Evolutionary conservation across 2,329 filamentous ascomycete genomes (phyloP).

Genomic region (Penicillium nordicum): DNA sequence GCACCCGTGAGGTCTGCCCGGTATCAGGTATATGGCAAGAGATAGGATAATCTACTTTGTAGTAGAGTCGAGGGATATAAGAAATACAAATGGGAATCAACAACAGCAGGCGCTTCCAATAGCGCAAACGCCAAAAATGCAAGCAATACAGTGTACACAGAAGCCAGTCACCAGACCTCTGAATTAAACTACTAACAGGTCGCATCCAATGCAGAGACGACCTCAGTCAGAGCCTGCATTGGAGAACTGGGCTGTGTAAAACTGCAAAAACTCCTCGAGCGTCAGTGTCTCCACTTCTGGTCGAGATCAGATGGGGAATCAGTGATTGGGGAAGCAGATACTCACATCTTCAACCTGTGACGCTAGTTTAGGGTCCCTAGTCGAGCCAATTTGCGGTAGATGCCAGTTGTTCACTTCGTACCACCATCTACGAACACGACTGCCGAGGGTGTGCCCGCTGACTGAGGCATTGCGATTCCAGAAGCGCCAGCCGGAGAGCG

Average conservation of each 20-base stretch:
- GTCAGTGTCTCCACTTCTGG: conserved; percentile 24
- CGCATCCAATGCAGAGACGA: not conserved
- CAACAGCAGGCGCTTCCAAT: conserved; percentile 7
- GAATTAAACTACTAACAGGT: not conserved
- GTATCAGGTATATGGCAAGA: not conserved
- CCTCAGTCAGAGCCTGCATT: conserved; percentile 31
- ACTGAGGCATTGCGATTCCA: conserved; percentile 80
- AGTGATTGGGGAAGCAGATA: conserved; percentile 2
- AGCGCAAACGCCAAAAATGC: conserved; percentile 21
- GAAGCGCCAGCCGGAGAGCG: conserved; percentile 80
- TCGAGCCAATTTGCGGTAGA: conserved; percentile 50
- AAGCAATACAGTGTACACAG: conserved; percentile 8
- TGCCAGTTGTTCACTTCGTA: conserved; percentile 91
- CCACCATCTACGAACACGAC: conserved; percentile 84
- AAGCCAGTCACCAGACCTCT: not conserved
- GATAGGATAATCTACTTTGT: not conserved
- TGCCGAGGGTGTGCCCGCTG: conserved; percentile 72
- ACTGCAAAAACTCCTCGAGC: conserved; percentile 36
- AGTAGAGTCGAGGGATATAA: conserved; percentile 1
- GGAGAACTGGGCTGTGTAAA: conserved; percentile 36
- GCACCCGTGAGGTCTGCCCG: not conserved
- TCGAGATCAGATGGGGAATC: not conserved
- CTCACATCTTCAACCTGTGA: conserved; percentile 46
- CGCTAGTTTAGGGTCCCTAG: conserved; percentile 33
- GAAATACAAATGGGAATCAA: conserved; percentile 8